Evolutionary conservation across 2,329 filamentous ascomycete species (phyloP).

Genomic region (Cordyceps farinosa): DNA sequence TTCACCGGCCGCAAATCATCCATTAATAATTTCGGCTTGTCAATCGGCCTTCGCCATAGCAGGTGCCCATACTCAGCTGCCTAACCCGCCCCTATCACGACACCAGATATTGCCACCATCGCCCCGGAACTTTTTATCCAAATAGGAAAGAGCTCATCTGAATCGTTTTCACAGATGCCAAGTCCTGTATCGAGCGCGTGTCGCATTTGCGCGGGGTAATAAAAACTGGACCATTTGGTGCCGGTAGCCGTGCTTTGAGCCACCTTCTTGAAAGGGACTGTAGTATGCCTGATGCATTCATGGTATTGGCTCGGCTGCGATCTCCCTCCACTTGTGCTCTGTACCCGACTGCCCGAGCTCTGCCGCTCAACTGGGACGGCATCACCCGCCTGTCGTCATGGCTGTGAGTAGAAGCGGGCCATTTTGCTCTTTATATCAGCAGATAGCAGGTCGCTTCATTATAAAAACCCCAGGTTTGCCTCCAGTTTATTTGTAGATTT

Average conservation of each 20-base stretch:
- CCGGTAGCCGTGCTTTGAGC: conserved; percentile 6
- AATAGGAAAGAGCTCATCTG: background rate
- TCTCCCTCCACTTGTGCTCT: background rate
- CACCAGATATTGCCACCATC: background rate
- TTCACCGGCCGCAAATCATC: background rate
- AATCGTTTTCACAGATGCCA: background rate
- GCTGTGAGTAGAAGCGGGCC: background rate
- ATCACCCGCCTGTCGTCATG: background rate
- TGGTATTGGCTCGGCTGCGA: background rate
- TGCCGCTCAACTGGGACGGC: background rate
- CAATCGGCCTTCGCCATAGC: background rate
- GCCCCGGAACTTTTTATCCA: background rate
- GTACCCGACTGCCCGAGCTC: background rate
- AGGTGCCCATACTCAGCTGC: background rate
- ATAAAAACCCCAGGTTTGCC: background rate
- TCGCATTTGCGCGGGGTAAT: background rate
- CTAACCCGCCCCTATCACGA: background rate
- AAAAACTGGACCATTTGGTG: conserved; percentile 7
- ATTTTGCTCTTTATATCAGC: background rate
- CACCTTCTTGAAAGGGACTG: conserved; percentile 4
- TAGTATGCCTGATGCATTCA: background rate
- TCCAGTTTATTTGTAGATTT: background rate
- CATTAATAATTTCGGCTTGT: background rate
- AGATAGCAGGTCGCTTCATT: background rate
- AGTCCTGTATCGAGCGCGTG: conserved; percentile 1